Base-by-base conservation (phyloP, 306 rosid species). In the Sphenostylis stenocarpa region DNA sequence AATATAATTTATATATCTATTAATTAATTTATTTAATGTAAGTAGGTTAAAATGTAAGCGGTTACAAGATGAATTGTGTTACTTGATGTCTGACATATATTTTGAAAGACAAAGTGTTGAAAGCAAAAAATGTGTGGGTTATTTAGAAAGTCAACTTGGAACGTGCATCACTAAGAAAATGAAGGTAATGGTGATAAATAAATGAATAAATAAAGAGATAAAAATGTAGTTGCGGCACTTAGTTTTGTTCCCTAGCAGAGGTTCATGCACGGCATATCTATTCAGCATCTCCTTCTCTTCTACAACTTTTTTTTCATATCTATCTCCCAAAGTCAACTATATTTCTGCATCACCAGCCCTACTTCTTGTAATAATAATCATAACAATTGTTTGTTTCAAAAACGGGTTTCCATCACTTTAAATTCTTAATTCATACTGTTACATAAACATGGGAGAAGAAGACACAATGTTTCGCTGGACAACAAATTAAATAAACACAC, bases 131-230 rank as follows among this genome's bases (percentile, higher is more conserved):
- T n/a, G n/a, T n/a, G 28, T 26, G 28, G 28, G 28, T 26, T 26
- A 49, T 63, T 57, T 33, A 4, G 4, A 53, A 82, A 77, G 79
- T 77, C 85, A 77, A 77, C 75, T 76, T 52, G 29, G 68, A 61
- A 76, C 28, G 77, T 70, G 56, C 74, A 41, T 29, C 72, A 64
- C 39, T 72, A 24, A 53, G 56, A 61, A 21, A 52, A 77, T 44
- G 78, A 69, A 38, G 12, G 41, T 28, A 81, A 69, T 28, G 81
- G 34, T 36, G 33, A 21, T 51, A 61, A 68, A 49, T 23, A 44
- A 31, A 29, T 11, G 34, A 31, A 21, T 29, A 47, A 68, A 49
- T 24, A 65, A 29, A 56, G 0, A 26, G 68, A 47, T 69, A 16
- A 14, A 62, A 16, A 44, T 6, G 23, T 48, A 67, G 36, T 41